These are phyloP conservation scores for Tolypocladium nubicola DNA, from an alignment of 2,329 filamentous ascomycete genomes.

Conservation along the genomic window DNA sequence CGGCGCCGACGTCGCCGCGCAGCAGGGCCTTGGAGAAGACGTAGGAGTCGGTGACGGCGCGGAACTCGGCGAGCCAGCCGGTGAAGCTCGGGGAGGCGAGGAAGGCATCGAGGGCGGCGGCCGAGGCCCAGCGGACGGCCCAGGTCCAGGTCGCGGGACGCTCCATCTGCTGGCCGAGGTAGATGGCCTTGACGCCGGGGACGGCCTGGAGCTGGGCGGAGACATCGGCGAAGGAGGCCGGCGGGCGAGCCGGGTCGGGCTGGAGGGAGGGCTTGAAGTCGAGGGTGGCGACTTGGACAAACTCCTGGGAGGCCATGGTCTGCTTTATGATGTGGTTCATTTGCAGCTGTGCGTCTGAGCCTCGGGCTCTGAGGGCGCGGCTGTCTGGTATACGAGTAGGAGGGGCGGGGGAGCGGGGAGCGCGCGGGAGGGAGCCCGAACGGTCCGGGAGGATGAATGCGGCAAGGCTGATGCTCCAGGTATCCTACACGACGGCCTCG, in stretches of 20 bases:
- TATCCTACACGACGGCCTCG: neutral
- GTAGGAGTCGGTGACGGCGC: conserved; percentile 16
- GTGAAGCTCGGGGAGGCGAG: conserved; percentile 28
- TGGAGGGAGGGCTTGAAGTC: conserved; percentile 19
- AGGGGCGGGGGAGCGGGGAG: neutral
- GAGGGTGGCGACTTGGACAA: conserved; percentile 20
- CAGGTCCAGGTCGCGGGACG: conserved; percentile 19
- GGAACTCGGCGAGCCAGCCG: conserved; percentile 27
- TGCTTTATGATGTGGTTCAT: conserved; percentile 6
- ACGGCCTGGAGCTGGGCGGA: conserved; percentile 17
- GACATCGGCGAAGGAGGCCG: conserved; percentile 14
- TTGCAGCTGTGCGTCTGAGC: neutral
- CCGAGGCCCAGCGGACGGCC: conserved; percentile 23
- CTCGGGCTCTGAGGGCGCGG: neutral
- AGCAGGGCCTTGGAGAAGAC: conserved; percentile 12
- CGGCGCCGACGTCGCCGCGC: conserved; percentile 11
- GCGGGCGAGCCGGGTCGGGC: conserved; percentile 13
- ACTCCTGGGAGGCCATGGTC: conserved; percentile 14
- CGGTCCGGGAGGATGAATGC: neutral
- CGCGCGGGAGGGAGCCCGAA: neutral
- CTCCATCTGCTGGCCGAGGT: conserved; percentile 24
- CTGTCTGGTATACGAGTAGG: neutral
- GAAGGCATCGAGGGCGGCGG: conserved; percentile 25
- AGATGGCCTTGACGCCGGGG: conserved; percentile 20
- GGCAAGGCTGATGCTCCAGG: neutral